Base-by-base conservation (phyloP, 768 basidiomycete species). In the Phanerochaete sordida region DNA sequence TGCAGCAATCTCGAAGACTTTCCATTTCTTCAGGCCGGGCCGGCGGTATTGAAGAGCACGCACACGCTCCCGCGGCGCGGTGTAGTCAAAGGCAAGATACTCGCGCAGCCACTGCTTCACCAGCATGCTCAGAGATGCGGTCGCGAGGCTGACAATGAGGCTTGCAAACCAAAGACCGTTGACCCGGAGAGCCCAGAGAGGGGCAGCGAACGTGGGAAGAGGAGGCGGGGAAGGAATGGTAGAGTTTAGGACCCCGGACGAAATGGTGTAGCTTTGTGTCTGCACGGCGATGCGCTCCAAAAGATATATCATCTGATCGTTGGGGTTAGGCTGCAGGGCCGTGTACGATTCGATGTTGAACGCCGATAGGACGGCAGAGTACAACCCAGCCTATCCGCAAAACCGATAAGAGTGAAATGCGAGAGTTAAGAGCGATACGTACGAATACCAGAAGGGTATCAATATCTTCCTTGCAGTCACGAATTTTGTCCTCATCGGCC, bases 381-480 rank as follows among this genome's bases (percentile, higher is more conserved):
- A 56, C 16, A 56, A 23, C 4, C 54, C 54, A 19, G 54, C 39
- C 54, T 56, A 2, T 44, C 37, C 1, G 23, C 31, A 23, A 12
- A 2, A 33, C 21, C 4, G 8, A 43, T 4, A 35, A n/a, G 26
- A 35, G 2, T 21, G 21, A 27, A 1, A 28, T 49, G 28, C 11
- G 33, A 52, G 19, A 21, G 1, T 1, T 5, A 33, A 27, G 49
- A 30, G 15, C 15, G 9, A 7, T 21, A 59, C 57, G 13, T 27
- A 59, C 57, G 39, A 59, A 59, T 39, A 52, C 49, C 13, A 59
- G 49, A 9, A 59, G 28, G 8, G 57, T 59, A 27, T 59, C 48
- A 11, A 59, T 59, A 30, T 59, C 57, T 28, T 59, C 57, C 49
- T 59, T 59, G 26, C 26, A 59, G 24, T 59, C 39, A 24, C 27